Base-by-base conservation (phyloP, 208 protist genomes). In the Leishmania tarentolae region DNA sequence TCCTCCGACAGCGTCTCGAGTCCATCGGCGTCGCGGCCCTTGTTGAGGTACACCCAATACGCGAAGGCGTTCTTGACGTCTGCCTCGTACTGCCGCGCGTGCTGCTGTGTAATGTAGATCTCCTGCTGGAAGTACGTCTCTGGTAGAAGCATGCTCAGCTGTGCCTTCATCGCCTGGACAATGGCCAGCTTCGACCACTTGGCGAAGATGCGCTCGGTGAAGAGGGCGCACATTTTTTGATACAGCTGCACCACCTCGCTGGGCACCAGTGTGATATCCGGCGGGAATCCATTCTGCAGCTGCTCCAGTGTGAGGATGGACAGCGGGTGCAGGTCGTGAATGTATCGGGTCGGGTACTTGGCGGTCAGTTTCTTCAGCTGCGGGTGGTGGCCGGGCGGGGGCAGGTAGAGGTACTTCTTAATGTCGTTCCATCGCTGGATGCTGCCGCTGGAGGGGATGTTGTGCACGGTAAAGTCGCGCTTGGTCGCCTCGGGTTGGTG, bases 351-450 rank as follows among this genome's bases (percentile, higher is more conserved):
- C 35, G 88, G 82, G 77, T 92, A 95, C 61, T 88, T 88, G 21
- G 87, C 76, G 61, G 89, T 95, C 61, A 96, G 79, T 82, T 96
- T 96, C 81, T 92, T 95, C 61, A 91, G 76, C 69, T 84, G 75
- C 56, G 87, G 76, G n/a, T 80, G 73, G 76, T 88, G 86, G 66
- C 86, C 88, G 17, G 90, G 85, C 46, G 90, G 90, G 72, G 94
- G 91, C 63, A 95, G 87, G 77, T 96, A 97, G 72, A 95, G 92
- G 88, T 96, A 97, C 84, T 97, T 97, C 78, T 94, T 92, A 59
- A 98, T 95, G 81, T 98, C 96, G 87, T 97, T 97, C 92, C 93
- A 98, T 28, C 96, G 94, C 81, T 97, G 91, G 71, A 97, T 96
- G 78, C 91, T 85, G 69, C 90, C 93, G 76, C 76, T 81, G 19